Base-by-base conservation (phyloP, 306 rosid genomes). In the Cercis canadensis region DNA sequence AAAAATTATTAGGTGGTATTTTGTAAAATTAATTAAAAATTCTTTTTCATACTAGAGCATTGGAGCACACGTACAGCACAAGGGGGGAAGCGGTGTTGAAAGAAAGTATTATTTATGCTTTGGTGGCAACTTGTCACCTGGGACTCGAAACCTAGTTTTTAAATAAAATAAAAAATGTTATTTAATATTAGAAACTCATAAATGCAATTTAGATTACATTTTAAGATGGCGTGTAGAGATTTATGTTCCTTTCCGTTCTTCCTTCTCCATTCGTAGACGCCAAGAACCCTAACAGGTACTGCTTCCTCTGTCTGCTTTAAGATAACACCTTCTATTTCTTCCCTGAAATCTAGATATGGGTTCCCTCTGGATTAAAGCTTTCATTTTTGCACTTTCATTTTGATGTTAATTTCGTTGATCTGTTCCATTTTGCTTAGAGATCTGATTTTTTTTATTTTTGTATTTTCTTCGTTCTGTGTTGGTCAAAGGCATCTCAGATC, bases 231-330 rank as follows among this genome's bases (percentile, higher is more conserved):
- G 85, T 81, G 82, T 18, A 62, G 70, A 54, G 65, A 62, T 77
- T 68, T 81, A 32, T 79, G 79, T 73, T 53, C 72, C 41, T 41
- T 60, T 52, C 56, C 70, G 37, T 74, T 62, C 82, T 72, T 43
- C 80, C 36, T 62, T 73, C 71, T 67, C 74, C 74, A 44, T 67
- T 67, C 80, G 54, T 73, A 76, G 82, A 72, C 80, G 82, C 76
- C 74, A 72, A 81, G 82, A 81, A 77, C 82, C 85, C 77, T 81
- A 81, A 57, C 80, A 76, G 84, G 87, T 83, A 83, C 80, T 76
- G 69, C 57, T 34, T 60, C 9, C 60, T 60, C 60, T 70, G 50
- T 11, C 73, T 54, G 53, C 79, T 50, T 57, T 29, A 44, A 79
- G 44, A 67, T 50, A 45, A 32, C 1, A 8, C 37, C 43, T 55